A percentile compares a stretch with the other conserved stretches of the same genome.
Evolutionary conservation across 148 eudicot species (phyloP).

Genomic region (Vaccinium myrtillus): DNA sequence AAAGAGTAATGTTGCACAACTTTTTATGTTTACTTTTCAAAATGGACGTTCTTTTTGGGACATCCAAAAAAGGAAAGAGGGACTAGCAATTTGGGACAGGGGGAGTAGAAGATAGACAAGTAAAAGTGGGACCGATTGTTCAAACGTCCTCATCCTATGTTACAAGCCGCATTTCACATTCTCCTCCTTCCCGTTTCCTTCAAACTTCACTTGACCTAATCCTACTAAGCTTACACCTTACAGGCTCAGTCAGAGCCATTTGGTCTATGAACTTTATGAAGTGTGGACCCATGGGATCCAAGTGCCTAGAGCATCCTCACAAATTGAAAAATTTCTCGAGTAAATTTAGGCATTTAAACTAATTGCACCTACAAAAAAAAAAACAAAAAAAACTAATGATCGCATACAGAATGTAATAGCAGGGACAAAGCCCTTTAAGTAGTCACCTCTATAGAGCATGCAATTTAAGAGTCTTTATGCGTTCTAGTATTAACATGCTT

Average conservation of each 20-base stretch:
- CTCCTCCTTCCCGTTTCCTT: background rate
- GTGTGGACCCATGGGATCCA: background rate
- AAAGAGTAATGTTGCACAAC: too few relatives aligned
- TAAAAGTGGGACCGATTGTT: background rate
- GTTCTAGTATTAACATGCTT: too few relatives aligned
- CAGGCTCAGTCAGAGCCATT: background rate
- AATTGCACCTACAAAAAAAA: background rate
- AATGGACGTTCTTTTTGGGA: too few relatives aligned
- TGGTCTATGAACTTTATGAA: background rate
- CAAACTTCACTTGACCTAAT: background rate
- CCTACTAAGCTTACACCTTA: background rate
- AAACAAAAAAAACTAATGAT: background rate
- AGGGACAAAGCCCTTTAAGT: background rate
- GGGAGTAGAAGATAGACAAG: background rate
- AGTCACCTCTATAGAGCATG: slow-evolving; percentile 1
- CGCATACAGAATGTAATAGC: background rate
- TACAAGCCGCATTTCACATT: background rate
- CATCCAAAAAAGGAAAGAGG: too few relatives aligned
- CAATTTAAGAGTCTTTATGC: background rate
- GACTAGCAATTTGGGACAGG: too few relatives aligned
- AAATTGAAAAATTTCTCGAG: background rate
- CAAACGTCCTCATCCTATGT: background rate
- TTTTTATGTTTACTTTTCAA: too few relatives aligned
- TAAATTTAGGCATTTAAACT: background rate
- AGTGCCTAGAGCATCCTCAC: background rate